Evolutionary conservation across 2,329 filamentous ascomycete genomes (phyloP), one percentile per base, ranked within the genome.

Genomic region (Fonsecaea erecta): DNA sequence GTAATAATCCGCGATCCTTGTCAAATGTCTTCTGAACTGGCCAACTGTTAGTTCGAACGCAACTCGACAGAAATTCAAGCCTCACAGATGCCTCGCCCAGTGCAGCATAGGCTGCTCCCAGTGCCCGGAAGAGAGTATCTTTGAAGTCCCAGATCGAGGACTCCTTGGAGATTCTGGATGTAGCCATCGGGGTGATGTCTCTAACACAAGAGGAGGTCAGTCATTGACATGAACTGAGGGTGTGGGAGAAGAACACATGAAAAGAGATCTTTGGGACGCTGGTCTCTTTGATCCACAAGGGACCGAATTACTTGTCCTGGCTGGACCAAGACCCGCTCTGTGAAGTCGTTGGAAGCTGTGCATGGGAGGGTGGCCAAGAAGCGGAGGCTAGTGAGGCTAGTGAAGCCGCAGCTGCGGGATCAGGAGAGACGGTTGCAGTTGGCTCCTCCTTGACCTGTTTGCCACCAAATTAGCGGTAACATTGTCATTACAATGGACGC

Each of bases 61-160:
- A 12, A 11, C 14, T 28, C 6, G 1, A 26, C 18, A 37, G 3
- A 3, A 26, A n/a, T 32, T 30, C 7, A 46, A 14, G 7, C 35
- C 64, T 52, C 62, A 69, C 67, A 24, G 35, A 60, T 54, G 62
- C 62, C 53, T 69, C 67, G 1, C 67, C 67, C 18, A 69, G 24
- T n/a, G 62, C 67, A 24, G 67, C 64, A 43, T 65, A 67, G n/a
- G 65, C 60, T 7, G 67, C 64, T 32, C 60, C 64, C n/a, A 69
- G 40, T 14, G 65, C 55, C 18, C 54, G 55, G 52, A 67, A 69
- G 1, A 69, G 58, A n/a, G 54, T 58, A 9, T 58, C 64, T 28
- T 62, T 58, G 11, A 55, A 53, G 16, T 46, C 53, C 67, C 67
- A 69, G 56, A 65, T 67, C 26, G 67, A 65, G 11, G 62, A 35